Percentiles rank a stretch among this genome's conserved stretches.
These are phyloP conservation scores for Penicillium verrucosum DNA, from an alignment of 2,329 filamentous ascomycete genomes.

Conservation along the genomic window DNA sequence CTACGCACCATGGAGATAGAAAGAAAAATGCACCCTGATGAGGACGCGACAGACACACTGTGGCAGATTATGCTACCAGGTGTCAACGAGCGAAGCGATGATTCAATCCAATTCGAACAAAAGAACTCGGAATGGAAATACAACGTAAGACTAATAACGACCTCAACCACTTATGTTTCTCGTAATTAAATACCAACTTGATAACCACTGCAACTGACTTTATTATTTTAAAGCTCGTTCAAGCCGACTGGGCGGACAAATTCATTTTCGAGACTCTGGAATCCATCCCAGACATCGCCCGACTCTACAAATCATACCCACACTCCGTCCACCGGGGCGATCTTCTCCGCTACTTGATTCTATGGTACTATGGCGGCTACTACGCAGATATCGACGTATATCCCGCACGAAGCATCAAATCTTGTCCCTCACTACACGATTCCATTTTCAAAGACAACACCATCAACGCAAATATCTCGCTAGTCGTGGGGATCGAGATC, in stretches of 20 bases:
- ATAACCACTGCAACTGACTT: neutral
- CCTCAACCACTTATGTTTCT: neutral
- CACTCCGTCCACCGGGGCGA: conserved; percentile 54
- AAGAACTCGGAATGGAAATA: conserved; percentile 31
- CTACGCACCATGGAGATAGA: conserved; percentile 26
- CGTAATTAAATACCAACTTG: neutral
- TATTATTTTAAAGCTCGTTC: conserved; percentile 23
- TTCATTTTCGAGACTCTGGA: conserved; percentile 26
- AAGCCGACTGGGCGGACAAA: conserved; percentile 25
- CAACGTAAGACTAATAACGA: conserved; percentile 14
- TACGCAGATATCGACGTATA: conserved; percentile 36
- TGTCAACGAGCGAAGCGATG: conserved; percentile 15
- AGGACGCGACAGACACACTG: conserved; percentile 19
- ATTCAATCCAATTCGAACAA: conserved; percentile 28
- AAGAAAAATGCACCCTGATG: conserved; percentile 6
- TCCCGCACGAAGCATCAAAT: conserved; percentile 27
- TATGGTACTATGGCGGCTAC: conserved; percentile 38
- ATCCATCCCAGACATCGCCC: conserved; percentile 27
- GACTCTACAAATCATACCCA: conserved; percentile 31
- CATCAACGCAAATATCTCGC: conserved; percentile 25
- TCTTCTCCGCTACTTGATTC: conserved; percentile 37
- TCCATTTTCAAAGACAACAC: conserved; percentile 14
- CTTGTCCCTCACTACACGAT: conserved; percentile 26
- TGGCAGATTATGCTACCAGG: conserved; percentile 33
- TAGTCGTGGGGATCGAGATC: conserved; percentile 37